Evolutionary conservation across 1,139 yeast species (phyloP), one percentile per base, ranked within the genome.

Genomic region (Yamadazyma mexicana): DNA sequence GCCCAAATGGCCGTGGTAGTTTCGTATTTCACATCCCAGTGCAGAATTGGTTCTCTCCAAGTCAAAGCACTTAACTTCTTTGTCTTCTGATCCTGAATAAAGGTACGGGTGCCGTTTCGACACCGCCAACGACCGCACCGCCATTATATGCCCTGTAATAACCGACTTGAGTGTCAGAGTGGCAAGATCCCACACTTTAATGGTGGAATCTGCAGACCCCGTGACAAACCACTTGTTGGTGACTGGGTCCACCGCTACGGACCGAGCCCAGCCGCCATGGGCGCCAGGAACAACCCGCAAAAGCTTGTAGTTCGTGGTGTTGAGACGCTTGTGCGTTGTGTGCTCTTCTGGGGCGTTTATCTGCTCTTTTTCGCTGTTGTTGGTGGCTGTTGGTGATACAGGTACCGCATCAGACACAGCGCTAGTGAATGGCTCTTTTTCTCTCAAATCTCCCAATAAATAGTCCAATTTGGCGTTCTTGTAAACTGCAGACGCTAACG

Each of bases 41-140:
- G 63, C 50, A 1, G 87, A 82, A 51, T 80, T 79, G 50, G 92
- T 87, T 52, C 83, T 77, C 59, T 92, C 98, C 52, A 94, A 69
- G 64, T 94, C 98, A 97, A 98, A 94, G 62, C 98, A 91, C 55
- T 89, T 80, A n/a, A 89, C 88, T 29, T 89, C 77, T 58, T 91
- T 91, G 62, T 94, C 99, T 57, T 92, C 98, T 28, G 96, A 87
- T 20, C 94, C 94, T 9, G 94, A 81, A 57, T 89, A 94, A 64
- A 94, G 67, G 59, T 92, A 92, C 0, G 98, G 97, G 54, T 81
- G 88, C 42, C 86, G 68, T 3, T 74, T 64, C 0, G 96, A 87
- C 1, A 91, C 76, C 0, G 75, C 83, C 20, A 92, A 58, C 1
- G 89, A 85, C 39, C 96, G 67, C 1, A 94, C 92, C 0, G 89